Evolutionary conservation across 2,329 filamentous ascomycete species (phyloP).

Genomic region (Fusarium sp.): DNA sequence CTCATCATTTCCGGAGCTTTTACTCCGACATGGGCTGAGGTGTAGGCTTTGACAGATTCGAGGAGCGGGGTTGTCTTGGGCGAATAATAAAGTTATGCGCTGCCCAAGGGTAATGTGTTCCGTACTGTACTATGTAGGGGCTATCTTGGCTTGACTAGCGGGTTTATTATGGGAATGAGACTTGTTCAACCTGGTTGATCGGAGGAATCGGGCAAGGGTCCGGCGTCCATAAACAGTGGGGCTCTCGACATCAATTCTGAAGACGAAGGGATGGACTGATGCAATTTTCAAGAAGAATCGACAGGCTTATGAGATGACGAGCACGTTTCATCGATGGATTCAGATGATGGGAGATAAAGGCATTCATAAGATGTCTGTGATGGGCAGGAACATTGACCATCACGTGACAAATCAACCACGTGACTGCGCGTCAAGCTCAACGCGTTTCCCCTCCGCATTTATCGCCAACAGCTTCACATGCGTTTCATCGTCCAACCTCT

Average conservation of each 20-base stretch:
- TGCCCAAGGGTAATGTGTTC: not conserved
- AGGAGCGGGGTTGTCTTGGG: not conserved
- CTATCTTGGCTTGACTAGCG: slow-evolving; percentile 22
- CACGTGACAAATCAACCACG: slow-evolving; percentile 19
- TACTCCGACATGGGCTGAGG: not conserved
- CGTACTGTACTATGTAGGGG: not conserved
- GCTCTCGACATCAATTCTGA: not conserved
- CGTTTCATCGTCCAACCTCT: not conserved
- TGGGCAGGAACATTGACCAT: rapidly evolving
- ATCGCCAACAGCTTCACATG: slow-evolving; percentile 22
- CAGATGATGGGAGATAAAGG: not conserved
- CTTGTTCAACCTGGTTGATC: not conserved
- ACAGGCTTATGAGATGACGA: not conserved
- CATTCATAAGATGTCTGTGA: not conserved
- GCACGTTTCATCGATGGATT: too few relatives aligned
- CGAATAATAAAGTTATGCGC: not conserved
- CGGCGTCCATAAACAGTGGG: not conserved
- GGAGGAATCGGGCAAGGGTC: slow-evolving; percentile 23
- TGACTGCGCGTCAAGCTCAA: slow-evolving; percentile 34
- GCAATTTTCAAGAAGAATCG: not conserved
- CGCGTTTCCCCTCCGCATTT: slow-evolving; percentile 27
- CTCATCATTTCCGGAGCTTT: slow-evolving; percentile 11
- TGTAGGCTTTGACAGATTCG: not conserved
- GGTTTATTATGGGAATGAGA: slow-evolving; percentile 29
- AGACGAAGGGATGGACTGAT: not conserved